Evolutionary conservation across 139 green algal genomes (phyloP), one percentile per base, ranked within the genome.

Genomic region (Zygnema circumcarinatum): DNA sequence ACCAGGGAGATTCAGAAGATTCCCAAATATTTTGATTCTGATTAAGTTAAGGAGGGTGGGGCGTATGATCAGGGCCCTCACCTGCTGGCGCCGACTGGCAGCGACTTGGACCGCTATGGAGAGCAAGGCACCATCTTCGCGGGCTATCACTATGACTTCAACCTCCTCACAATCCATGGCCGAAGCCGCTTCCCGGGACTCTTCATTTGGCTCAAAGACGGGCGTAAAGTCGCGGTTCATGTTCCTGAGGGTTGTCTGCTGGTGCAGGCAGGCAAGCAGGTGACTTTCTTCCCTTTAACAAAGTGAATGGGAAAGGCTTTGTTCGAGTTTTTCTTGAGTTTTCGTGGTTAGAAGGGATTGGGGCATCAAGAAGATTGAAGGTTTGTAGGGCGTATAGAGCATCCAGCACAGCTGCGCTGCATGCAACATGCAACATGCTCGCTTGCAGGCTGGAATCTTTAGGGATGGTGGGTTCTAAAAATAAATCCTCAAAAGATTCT

Each of bases 121-220:
- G 39, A 0, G 84, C 16, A 53, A 93, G 47, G 94, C 32, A 95
- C 92, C 1, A 94, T 96, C 39, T 88, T 95, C 20, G 95, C 95
- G 1, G 94, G 96, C 0, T 98, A 94, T 87, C 96, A 99, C 92
- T 95, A 94, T 84, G 96, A 98, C 90, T 92, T 98, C 36, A 98
- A 98, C 89, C 93, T 98, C 52, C 90, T 98, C 21, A 98, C 96
- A 2, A 94, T 98, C 32, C 96, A 98, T 84, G 96, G 96, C 76
- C 93, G 93, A 90, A 79, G 79, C 72, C 88, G 93, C 20, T 96
- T 93, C 80, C 93, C 95, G 1, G 95, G 95, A 0, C 92, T 97
- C 54, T 91, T 86, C 72, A 89, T 94, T 38, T 98, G 96, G 96
- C 87, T 98, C 88, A 85, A 92, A 0, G 90, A 96, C 83, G 96